Conservation (phyloP, 1,284 basidiomycete species). For the Ceratobasidium sp. region DNA sequence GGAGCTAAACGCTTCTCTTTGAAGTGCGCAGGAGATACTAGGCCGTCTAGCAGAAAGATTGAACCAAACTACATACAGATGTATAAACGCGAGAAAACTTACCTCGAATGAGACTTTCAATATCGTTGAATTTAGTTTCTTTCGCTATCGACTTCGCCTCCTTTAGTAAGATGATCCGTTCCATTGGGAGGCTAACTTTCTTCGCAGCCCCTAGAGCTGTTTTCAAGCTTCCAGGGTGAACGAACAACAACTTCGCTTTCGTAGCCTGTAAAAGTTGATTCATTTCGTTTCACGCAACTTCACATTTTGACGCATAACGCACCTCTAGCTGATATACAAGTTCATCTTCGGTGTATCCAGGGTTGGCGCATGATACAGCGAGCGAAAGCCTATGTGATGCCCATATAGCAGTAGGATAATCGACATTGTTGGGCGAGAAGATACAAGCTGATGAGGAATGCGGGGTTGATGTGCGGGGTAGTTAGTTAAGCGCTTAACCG, state of each 20-base stretch:
- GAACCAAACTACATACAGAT: neutral
- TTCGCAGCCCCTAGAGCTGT: constrained; percentile 68
- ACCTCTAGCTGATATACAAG: constrained; percentile 57
- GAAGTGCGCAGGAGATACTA: constrained; percentile 63
- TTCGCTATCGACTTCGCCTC: constrained; percentile 60
- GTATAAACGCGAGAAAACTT: neutral
- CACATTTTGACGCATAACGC: neutral
- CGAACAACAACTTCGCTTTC: constrained; percentile 70
- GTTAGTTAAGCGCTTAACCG: constrained; percentile 35
- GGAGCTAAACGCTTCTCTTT: constrained; percentile 66
- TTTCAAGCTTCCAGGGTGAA: constrained; percentile 67
- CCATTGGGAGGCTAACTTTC: constrained; percentile 66
- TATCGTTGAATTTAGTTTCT: too few species aligned
- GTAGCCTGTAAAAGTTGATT: constrained; percentile 70
- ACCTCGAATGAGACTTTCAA: constrained; percentile 3
- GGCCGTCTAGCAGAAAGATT: constrained; percentile 64
- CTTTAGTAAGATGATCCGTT: constrained; percentile 71
- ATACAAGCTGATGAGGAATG: constrained; percentile 21
- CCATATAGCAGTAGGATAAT: constrained; percentile 81
- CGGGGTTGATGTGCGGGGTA: constrained; percentile 1
- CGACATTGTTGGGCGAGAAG: constrained; percentile 58
- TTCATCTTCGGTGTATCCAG: constrained; percentile 76
- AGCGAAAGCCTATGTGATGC: constrained; percentile 72
- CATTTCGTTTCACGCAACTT: too few species aligned
- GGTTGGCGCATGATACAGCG: constrained; percentile 67